These are phyloP conservation scores for Calocera viscosa DNA, from an alignment of 768 basidiomycete genomes.

Conservation along the genomic window DNA sequence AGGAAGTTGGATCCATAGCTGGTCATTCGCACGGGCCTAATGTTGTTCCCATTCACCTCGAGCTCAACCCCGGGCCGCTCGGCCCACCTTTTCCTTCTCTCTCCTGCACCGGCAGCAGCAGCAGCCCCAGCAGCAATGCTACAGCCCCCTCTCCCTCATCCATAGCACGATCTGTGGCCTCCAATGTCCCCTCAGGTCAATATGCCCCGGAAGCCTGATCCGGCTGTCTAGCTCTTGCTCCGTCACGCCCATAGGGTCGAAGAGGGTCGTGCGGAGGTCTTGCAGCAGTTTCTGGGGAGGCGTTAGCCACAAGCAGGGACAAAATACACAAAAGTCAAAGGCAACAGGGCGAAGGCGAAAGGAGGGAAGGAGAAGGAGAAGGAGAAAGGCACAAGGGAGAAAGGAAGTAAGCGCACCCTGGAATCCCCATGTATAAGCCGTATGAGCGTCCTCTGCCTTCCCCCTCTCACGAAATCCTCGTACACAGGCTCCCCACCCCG, in stretches of 20 bases:
- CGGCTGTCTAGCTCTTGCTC: neutral
- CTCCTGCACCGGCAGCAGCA: too few relatives aligned
- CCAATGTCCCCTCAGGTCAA: neutral
- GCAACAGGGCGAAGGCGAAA: too few relatives aligned
- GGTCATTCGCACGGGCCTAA: too few relatives aligned
- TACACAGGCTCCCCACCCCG: neutral
- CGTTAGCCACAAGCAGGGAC: neutral
- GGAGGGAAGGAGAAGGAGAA: neutral
- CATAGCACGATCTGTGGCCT: neutral
- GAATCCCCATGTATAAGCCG: neutral
- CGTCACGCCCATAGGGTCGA: neutral
- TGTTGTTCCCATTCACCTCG: too few relatives aligned
- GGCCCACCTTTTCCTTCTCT: too few relatives aligned
- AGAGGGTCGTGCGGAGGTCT: neutral
- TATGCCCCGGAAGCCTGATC: neutral
- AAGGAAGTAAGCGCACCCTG: neutral
- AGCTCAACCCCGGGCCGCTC: too few relatives aligned
- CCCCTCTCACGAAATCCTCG: neutral
- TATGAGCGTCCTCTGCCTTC: neutral
- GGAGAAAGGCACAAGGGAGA: neutral
- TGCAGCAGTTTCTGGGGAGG: neutral
- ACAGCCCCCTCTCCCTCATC: slow-evolving; percentile 1
- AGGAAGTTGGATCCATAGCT: too few relatives aligned
- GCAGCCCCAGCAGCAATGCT: too few relatives aligned
- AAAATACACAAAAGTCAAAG: too few relatives aligned